Percentiles rank a stretch among this genome's conserved stretches.
These are phyloP conservation scores for Calonectria pauciramosa DNA, from an alignment of 2,329 filamentous ascomycete genomes.

Conservation along the genomic window DNA sequence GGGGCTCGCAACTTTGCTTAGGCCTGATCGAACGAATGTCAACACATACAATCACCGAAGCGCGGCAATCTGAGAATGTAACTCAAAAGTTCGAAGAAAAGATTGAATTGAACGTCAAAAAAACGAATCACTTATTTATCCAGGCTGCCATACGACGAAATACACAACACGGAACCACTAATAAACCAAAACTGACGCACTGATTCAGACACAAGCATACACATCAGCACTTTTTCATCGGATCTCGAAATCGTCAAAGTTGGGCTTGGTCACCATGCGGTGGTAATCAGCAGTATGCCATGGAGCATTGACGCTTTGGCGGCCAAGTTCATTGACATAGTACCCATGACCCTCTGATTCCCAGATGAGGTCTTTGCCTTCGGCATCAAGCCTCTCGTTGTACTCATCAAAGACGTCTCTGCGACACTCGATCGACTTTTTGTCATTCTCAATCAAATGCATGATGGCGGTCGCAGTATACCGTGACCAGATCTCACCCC, in stretches of 20 bases:
- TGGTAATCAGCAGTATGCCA: slow-evolving; percentile 26
- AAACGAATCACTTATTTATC: too few relatives aligned
- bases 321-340: slow-evolving; percentile 23
- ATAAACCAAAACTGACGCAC: neutral
- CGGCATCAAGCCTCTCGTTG: slow-evolving; percentile 14
- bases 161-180: neutral
- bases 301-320: slow-evolving; percentile 22
- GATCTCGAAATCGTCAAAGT: slow-evolving; percentile 25
- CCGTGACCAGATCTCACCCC: slow-evolving; percentile 25
- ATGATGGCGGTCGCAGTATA: slow-evolving; percentile 6
- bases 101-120: too few relatives aligned
- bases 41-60: too few relatives aligned
- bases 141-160: neutral
- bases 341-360: slow-evolving; percentile 11
- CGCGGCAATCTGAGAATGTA: too few relatives aligned
- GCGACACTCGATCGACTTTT: slow-evolving; percentile 19
- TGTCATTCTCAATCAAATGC: slow-evolving; percentile 20
- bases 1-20: too few relatives aligned
- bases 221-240: too few relatives aligned
- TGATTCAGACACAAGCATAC: too few relatives aligned
- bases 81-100: too few relatives aligned
- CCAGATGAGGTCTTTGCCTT: slow-evolving; percentile 19
- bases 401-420: slow-evolving; percentile 20
- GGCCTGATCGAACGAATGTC: too few relatives aligned
- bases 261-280: slow-evolving; percentile 15